Base-by-base conservation (phyloP, 176 grass and related monocot species). In the Oryza glumipatula region DNA sequence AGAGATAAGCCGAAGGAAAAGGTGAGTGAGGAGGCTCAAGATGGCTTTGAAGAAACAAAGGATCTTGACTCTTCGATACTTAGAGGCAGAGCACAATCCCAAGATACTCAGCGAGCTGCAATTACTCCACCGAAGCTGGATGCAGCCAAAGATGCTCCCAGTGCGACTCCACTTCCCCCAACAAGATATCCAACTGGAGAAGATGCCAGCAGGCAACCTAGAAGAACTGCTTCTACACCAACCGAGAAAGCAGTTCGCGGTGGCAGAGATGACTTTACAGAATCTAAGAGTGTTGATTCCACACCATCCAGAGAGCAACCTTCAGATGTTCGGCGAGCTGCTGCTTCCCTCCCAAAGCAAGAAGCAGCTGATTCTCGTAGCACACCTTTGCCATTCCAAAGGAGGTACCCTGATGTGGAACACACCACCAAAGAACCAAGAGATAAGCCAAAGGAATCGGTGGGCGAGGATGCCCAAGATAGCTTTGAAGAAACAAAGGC, bases 301-400 rank as follows among this genome's bases (percentile, higher is more conserved):
- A 41, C 52, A 79, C 28, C 75, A 85, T 64, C 84, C 60, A 26
- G 19, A 76, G 30, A 76, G 73, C 73, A 76, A n/a, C 73, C 30
- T 36, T 76, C 73, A 76, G 49, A 76, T 76, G 9, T 19, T 76
- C 14, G 1, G 13, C 48, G 67, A 32, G 54, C 30, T 19, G 8
- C 45, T 60, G 68, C 30, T 80, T 45, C 76, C 43, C 28, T 76
- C 44, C 2, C 4, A 72, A 80, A 80, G 68, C 84, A 88, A 64
- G 65, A 44, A 82, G 67, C 79, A 82, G 48, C 26, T 15, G 65
- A 77, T 49, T 79, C n/a, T 86, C 54, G 10, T 64, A 36, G 41
- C 72, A 21, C 67, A 79, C 48, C 68, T 73, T 8, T 30, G 79
- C 41, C 52, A 79, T 48, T 86, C 19, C 58, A 79, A 48, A 35